phyloP scores from a whole-genome alignment of 495 filamentous ascomycete genomes.

The Penicillium verhagenii region DNA sequence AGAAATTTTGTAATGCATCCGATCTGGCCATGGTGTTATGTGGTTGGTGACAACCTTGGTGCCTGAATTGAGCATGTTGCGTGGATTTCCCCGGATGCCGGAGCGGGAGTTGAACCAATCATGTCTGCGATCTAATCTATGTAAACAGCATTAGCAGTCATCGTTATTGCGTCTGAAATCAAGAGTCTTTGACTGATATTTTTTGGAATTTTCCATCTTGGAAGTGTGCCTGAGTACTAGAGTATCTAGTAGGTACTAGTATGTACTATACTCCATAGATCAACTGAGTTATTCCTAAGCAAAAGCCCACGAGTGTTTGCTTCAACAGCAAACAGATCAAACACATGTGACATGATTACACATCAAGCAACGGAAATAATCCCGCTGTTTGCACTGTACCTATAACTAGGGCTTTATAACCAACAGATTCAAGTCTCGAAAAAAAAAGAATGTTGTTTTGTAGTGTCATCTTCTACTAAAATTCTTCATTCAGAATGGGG shows the following conservation, averaged over 20 bases:
- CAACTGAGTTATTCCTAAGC: too few species aligned
- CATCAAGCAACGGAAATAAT: background rate
- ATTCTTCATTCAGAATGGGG: background rate
- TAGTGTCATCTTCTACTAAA: too few species aligned
- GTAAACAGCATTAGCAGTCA: background rate
- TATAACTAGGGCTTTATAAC: background rate
- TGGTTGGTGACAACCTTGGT: background rate
- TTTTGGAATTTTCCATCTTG: too few species aligned
- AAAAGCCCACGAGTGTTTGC: background rate
- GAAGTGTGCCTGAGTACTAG: too few species aligned
- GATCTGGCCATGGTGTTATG: constrained; percentile 12
- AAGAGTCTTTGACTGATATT: too few species aligned
- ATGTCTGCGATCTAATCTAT: background rate
- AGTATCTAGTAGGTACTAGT: too few species aligned
- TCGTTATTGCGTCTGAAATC: background rate
- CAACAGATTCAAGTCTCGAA: too few species aligned
- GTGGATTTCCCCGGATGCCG: background rate
- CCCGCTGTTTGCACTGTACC: background rate
- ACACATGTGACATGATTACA: background rate
- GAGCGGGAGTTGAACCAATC: background rate
- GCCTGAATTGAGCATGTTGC: background rate
- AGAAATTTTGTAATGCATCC: constrained; percentile 18
- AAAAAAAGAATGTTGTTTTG: too few species aligned
- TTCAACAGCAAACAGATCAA: background rate
- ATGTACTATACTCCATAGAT: too few species aligned